These are phyloP conservation scores for Lactarius deliciosus DNA, from an alignment of 768 basidiomycete genomes.

Conservation along the genomic window DNA sequence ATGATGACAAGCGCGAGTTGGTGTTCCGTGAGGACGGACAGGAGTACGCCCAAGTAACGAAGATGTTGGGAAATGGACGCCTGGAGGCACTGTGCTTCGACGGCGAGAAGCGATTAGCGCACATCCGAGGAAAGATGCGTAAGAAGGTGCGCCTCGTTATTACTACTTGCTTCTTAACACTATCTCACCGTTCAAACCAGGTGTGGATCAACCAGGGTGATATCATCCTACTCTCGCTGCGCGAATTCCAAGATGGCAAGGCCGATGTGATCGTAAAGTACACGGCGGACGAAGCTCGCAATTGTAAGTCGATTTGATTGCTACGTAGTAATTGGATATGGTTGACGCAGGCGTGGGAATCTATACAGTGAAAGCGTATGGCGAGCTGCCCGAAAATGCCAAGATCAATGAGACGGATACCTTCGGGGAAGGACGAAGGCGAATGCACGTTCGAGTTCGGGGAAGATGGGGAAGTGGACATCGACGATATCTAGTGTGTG, in stretches of 20 bases:
- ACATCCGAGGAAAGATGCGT: conserved; percentile 98
- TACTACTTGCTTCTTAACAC: background rate
- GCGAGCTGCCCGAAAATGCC: conserved; percentile 93
- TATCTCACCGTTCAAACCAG: conserved; percentile 41
- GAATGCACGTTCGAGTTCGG: conserved; percentile 90
- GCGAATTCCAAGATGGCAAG: conserved; percentile 99
- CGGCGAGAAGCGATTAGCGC: conserved; percentile 95
- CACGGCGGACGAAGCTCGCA: conserved; percentile 92
- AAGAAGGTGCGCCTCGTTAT: conserved; percentile 74
- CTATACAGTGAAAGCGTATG: conserved; percentile 88
- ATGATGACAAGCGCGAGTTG: conserved; percentile 96
- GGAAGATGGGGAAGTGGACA: conserved; percentile 85
- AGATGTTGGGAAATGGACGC: conserved; percentile 98
- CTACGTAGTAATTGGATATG: background rate
- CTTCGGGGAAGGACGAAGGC: conserved; percentile 88
- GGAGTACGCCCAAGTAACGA: conserved; percentile 96
- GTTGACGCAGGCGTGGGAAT: conserved; percentile 4
- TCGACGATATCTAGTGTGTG: conserved; percentile 74
- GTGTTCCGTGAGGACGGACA: conserved; percentile 99
- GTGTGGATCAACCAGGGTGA: conserved; percentile 99
- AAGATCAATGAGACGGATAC: conserved; percentile 97
- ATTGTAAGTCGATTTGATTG: conserved; percentile 45
- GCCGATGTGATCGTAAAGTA: conserved; percentile 99
- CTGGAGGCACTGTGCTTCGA: conserved; percentile 97
- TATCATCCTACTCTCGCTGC: conserved; percentile 91